Conservation (phyloP, 345 rosid genomes). For the Zanthoxylum bungeanum region DNA sequence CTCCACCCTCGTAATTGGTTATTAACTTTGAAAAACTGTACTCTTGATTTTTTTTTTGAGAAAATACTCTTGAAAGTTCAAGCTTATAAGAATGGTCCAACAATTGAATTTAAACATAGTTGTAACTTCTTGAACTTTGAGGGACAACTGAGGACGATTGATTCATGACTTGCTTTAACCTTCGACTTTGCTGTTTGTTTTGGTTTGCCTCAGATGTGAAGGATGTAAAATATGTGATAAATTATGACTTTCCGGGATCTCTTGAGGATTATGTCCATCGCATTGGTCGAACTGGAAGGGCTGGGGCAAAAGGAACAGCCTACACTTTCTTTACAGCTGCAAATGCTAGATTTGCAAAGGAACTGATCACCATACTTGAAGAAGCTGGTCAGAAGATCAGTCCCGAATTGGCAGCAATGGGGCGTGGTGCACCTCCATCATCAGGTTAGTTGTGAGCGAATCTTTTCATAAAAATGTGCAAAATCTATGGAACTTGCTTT, state of each 20-base stretch:
- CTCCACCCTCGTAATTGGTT: background rate
- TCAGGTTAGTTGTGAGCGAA: slow-evolving; percentile 50
- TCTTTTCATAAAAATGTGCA: background rate
- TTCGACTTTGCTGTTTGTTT: slow-evolving; percentile 1
- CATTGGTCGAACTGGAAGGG: slow-evolving; percentile 98
- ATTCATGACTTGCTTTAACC: background rate
- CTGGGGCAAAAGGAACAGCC: slow-evolving; percentile 99
- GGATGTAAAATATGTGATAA: slow-evolving; percentile 90
- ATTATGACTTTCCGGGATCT: slow-evolving; percentile 98
- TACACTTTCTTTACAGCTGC: slow-evolving; percentile 95
- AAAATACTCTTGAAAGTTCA: background rate
- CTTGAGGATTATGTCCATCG: slow-evolving; percentile 98
- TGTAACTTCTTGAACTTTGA: background rate
- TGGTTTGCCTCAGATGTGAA: slow-evolving; percentile 74
- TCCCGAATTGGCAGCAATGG: slow-evolving; percentile 89
- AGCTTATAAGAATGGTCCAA: too few relatives aligned
- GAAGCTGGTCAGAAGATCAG: slow-evolving; percentile 99
- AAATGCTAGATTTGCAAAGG: slow-evolving; percentile 96
- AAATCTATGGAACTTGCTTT: background rate
- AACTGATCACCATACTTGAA: slow-evolving; percentile 77
- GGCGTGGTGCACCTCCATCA: slow-evolving; percentile 86
- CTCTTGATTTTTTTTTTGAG: too few relatives aligned
- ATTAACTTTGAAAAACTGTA: background rate
- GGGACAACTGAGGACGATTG: background rate
- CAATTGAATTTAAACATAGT: too few relatives aligned